Evolutionary conservation across 148 eudicot genomes (phyloP).

Genomic region (Silene uniflora): DNA sequence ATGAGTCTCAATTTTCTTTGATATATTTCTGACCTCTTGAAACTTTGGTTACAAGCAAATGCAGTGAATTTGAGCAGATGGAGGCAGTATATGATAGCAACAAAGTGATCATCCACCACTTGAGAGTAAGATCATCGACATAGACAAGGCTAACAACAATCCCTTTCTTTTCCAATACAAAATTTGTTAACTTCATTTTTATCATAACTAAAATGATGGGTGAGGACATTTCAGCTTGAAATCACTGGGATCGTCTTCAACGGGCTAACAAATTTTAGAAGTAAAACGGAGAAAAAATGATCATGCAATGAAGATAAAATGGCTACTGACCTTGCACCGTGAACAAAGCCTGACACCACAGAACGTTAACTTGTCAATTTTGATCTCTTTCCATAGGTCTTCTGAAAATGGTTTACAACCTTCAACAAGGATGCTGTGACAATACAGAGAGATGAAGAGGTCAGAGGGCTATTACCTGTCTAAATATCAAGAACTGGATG

Average conservation of each 20-base stretch:
- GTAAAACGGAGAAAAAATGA: not conserved
- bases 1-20: too few relatives aligned
- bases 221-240: too few relatives aligned
- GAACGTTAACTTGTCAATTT: slow-evolving; percentile 54
- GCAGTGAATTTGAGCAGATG: too few relatives aligned
- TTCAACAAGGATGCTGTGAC: slow-evolving; percentile 70
- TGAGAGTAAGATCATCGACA: not conserved
- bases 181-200: too few relatives aligned
- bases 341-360: slow-evolving; percentile 75
- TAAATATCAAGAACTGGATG: not conserved
- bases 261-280: too few relatives aligned
- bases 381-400: slow-evolving; percentile 88
- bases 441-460: not conserved
- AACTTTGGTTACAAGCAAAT: too few relatives aligned
- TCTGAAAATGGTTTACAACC: slow-evolving; percentile 85
- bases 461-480: not conserved
- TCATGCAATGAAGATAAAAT: not conserved
- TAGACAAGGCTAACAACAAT: not conserved
- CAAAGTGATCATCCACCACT: too few relatives aligned
- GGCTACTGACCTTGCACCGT: slow-evolving; percentile 74
- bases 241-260: too few relatives aligned
- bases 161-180: too few relatives aligned
- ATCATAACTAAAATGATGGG: too few relatives aligned
- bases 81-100: too few relatives aligned
- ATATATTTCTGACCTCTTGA: too few relatives aligned